Evolutionary conservation across 2,329 filamentous ascomycete species (phyloP).

Genomic region (Botryotinia calthae): DNA sequence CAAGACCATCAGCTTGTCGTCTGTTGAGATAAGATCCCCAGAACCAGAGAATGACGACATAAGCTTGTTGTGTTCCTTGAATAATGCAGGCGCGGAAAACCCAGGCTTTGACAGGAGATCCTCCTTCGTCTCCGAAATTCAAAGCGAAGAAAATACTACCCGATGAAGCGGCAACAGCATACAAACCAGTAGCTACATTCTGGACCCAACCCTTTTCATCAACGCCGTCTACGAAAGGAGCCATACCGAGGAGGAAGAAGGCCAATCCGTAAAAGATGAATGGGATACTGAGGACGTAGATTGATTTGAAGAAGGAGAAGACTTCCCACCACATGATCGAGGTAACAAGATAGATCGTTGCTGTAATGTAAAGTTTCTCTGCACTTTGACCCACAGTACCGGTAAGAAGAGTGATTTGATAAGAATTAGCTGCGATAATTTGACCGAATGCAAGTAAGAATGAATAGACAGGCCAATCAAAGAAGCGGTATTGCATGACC

Average conservation of each 20-base stretch:
- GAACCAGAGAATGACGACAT: constrained; percentile 63
- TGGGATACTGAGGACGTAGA: constrained; percentile 47
- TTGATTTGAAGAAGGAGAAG: constrained; percentile 56
- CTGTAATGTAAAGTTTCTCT: constrained; percentile 58
- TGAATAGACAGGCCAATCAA: constrained; percentile 64
- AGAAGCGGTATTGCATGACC: constrained; percentile 54
- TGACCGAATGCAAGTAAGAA: constrained; percentile 59
- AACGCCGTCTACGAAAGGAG: constrained; percentile 48
- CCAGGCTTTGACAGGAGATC: constrained; percentile 61
- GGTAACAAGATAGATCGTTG: constrained; percentile 55
- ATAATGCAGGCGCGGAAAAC: constrained; percentile 65
- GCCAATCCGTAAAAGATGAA: constrained; percentile 59
- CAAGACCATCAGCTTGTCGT: constrained; percentile 17
- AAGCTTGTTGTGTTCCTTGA: constrained; percentile 65
- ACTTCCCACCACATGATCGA: constrained; percentile 62
- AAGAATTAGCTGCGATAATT: constrained; percentile 63
- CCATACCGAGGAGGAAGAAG: constrained; percentile 61
- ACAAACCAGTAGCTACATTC: constrained; percentile 60
- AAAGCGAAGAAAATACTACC: constrained; percentile 65
- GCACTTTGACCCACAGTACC: constrained; percentile 60
- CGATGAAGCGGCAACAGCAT: constrained; percentile 60
- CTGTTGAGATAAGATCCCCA: constrained; percentile 53
- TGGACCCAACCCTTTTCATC: constrained; percentile 44
- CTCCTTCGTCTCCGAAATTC: constrained; percentile 64
- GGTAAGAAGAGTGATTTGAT: constrained; percentile 66